Conservation (phyloP, 306 rosid genomes). For the Vigna nakashimae region DNA sequence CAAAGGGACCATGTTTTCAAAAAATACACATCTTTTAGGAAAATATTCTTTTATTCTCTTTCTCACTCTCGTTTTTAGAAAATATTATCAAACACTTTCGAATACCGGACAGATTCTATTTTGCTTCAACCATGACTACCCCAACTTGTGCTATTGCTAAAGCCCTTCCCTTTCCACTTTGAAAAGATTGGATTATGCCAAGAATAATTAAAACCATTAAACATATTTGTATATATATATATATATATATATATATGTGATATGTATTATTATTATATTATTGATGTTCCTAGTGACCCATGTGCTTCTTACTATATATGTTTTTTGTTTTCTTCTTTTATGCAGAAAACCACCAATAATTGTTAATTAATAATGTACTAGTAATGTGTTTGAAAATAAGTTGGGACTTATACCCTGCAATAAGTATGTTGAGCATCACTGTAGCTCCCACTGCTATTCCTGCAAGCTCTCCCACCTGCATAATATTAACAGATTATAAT, state of each 20-base stretch:
- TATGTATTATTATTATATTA: too few species aligned
- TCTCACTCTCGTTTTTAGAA: neutral
- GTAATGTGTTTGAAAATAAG: neutral
- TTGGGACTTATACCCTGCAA: slow-evolving; percentile 70
- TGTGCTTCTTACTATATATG: neutral
- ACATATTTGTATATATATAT: neutral
- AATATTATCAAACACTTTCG: too few species aligned
- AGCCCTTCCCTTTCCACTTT: neutral
- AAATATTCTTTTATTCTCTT: neutral
- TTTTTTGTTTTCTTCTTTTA: too few species aligned
- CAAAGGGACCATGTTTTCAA: neutral
- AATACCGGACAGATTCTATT: neutral
- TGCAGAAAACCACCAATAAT: too few species aligned
- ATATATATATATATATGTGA: neutral
- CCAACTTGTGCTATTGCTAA: slow-evolving; percentile 10
- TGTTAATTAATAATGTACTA: too few species aligned
- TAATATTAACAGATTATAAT: neutral
- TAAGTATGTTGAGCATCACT: slow-evolving; percentile 80
- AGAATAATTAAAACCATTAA: neutral
- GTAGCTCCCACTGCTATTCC: slow-evolving; percentile 90
- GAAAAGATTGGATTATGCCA: neutral
- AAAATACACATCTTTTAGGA: neutral
- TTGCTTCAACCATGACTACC: neutral
- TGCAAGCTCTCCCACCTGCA: slow-evolving; percentile 83
- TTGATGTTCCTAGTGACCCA: neutral